Base-by-base conservation (phyloP, 2,329 filamentous ascomycete genomes). In the Colletotrichum camelliae region DNA sequence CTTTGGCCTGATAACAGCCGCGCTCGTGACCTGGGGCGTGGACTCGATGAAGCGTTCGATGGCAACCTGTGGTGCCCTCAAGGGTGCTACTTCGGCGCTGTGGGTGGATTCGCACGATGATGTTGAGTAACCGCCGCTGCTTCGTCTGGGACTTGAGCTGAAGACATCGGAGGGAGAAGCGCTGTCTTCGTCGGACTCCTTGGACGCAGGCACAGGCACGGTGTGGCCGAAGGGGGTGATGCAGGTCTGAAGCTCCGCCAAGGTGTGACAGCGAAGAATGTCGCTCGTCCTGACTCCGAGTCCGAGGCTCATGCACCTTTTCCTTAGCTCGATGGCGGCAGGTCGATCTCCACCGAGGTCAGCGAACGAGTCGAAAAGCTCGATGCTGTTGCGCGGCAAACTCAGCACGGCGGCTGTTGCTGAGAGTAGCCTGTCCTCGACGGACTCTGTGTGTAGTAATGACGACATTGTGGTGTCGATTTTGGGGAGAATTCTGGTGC, bases 181-280 rank as follows among this genome's bases (percentile, higher is more conserved):
- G 62, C 75, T 77, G 18, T 73, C 68, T 33, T 66, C 43, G 8
- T 78, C 78, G 13, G 76, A 74, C 48, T 73, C 72, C 31, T 67
- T 70, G 48, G 39, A 67, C 60, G 67, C 67, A 16, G 70, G 61
- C 43, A 70, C 67, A 16, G 70, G 61, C 43, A 61, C 64, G 37
- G 70, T 16, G 58, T 67, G 72, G 39, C 43, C 57, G 48, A 60
- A 70, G 15, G 85, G 84, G 15, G 80, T 83, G 31, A 87, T 81
- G 75, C 83, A 83, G 2, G 84, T 86, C 79, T 88, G 86, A 27
- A 88, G 81, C 77, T 89, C 87, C 67, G 86, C 84, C 55, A 89
- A 80, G 5, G 84, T 88, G 65, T 82, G 82, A 79, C 86, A 88
- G 52, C 80, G 82, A 70, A 88, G 81, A 64, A 88, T 85, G 70